Conservation (phyloP, 2,329 filamentous ascomycete species). For the Geosmithia flava region DNA sequence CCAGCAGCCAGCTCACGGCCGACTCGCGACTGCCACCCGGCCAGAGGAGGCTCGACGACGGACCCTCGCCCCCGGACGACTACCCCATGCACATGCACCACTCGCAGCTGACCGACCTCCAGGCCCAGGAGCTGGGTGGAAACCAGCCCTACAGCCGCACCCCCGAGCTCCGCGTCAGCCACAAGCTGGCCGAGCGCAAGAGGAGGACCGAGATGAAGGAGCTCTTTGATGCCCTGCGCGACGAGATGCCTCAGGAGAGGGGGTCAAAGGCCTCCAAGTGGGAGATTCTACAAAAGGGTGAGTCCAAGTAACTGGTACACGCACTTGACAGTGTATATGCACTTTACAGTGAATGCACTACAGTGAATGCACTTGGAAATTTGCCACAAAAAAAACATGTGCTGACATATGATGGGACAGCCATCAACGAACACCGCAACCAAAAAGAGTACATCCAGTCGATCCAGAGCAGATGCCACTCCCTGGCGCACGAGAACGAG, state of each 20-base stretch:
- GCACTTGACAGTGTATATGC: no score
- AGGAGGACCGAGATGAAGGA: constrained; percentile 81
- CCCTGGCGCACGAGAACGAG: constrained; percentile 29
- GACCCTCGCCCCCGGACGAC: constrained; percentile 39
- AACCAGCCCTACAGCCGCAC: constrained; percentile 72
- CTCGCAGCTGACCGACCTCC: constrained; percentile 55
- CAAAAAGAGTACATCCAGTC: constrained; percentile 35
- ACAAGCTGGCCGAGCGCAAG: constrained; percentile 77
- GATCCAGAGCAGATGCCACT: constrained; percentile 31
- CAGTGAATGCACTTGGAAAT: no score
- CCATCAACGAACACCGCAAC: constrained; percentile 8
- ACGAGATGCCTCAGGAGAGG: constrained; percentile 67
- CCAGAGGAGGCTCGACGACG: constrained; percentile 60
- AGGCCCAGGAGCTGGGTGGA: constrained; percentile 42
- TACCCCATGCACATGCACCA: constrained; percentile 62
- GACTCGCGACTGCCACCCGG: constrained; percentile 61
- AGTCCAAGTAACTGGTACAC: constrained; percentile 9
- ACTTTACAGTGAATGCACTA: no score
- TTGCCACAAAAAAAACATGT: neutral
- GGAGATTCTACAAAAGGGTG: constrained; percentile 80
- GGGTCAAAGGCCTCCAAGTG: constrained; percentile 81
- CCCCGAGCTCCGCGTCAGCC: constrained; percentile 69
- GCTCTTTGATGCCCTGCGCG: constrained; percentile 68
- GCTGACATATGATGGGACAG: neutral
- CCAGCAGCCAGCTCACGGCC: constrained; percentile 66